These are phyloP conservation scores for Penicillium maclennaniae DNA, from an alignment of 495 filamentous ascomycete genomes.

Conservation along the genomic window DNA sequence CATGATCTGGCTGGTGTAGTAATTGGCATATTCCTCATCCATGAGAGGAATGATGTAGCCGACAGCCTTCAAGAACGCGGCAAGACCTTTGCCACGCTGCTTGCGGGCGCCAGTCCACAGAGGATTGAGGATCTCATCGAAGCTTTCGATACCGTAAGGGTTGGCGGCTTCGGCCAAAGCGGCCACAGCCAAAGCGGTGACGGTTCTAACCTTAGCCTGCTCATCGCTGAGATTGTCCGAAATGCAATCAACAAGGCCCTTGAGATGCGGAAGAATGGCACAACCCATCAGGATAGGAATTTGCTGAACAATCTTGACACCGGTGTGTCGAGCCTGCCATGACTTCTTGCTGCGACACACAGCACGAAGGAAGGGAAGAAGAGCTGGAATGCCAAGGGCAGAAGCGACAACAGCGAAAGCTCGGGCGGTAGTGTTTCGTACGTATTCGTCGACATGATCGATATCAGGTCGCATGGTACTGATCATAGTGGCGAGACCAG, in stretches of 20 bases:
- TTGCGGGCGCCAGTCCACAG: slow-evolving; percentile 94
- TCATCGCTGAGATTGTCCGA: slow-evolving; percentile 94
- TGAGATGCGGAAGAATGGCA: slow-evolving; percentile 92
- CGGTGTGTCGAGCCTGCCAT: slow-evolving; percentile 98
- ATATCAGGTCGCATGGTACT: slow-evolving; percentile 99
- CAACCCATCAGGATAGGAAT: slow-evolving; percentile 99
- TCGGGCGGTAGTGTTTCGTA: slow-evolving; percentile 97
- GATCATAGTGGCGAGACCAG: slow-evolving; percentile 98
- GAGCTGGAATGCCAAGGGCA: slow-evolving; percentile 90
- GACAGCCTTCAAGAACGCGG: slow-evolving; percentile 94
- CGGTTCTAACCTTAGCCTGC: slow-evolving; percentile 94
- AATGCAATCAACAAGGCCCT: slow-evolving; percentile 95
- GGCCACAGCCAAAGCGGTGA: slow-evolving; percentile 91
- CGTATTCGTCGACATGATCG: slow-evolving; percentile 97
- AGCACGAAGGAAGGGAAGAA: slow-evolving; percentile 91
- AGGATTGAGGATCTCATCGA: slow-evolving; percentile 95
- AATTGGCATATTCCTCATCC: slow-evolving; percentile 99
- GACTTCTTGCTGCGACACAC: slow-evolving; percentile 98
- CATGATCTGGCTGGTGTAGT: slow-evolving; percentile 99
- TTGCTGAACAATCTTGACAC: slow-evolving; percentile 98
- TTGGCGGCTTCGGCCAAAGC: slow-evolving; percentile 95
- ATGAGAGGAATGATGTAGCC: slow-evolving; percentile 98
- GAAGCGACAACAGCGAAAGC: slow-evolving; percentile 98
- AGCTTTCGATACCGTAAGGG: slow-evolving; percentile 98
- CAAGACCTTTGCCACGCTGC: slow-evolving; percentile 93